Evolutionary conservation across 2,329 filamentous ascomycete species (phyloP).

Genomic region (Aspergillus sp.): DNA sequence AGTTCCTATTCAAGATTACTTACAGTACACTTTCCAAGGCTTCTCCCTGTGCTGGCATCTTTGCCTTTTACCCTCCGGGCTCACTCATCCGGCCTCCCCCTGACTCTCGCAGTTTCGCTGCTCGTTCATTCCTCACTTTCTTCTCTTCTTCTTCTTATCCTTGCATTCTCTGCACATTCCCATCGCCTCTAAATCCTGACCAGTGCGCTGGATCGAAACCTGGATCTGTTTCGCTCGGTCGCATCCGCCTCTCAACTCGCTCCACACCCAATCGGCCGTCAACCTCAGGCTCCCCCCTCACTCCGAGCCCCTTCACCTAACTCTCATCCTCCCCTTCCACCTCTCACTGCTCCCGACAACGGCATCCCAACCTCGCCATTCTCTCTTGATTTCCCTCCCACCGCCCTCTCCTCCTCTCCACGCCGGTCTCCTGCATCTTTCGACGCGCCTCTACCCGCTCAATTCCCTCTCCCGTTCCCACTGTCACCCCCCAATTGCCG

Average conservation of each 20-base stretch:
- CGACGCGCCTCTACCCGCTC: constrained; percentile 37
- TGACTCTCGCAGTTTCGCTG: neutral
- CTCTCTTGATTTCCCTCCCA: constrained; percentile 10
- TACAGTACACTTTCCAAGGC: too few species aligned
- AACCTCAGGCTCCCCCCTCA: constrained; percentile 10
- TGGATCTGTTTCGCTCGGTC: constrained; percentile 26
- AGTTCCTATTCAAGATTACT: neutral
- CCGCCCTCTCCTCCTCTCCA: constrained; percentile 11
- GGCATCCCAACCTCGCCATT: constrained; percentile 9
- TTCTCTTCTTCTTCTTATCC: constrained; percentile 3
- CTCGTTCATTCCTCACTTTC: neutral
- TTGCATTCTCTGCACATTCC: neutral
- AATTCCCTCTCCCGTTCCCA: constrained; percentile 14
- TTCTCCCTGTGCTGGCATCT: constrained; percentile 4
- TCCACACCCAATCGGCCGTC: constrained; percentile 25
- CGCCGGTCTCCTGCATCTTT: constrained; percentile 21
- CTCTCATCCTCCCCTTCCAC: constrained; percentile 8
- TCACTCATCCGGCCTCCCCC: constrained; percentile 1
- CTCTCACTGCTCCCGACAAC: constrained; percentile 9
- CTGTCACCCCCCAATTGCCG: constrained; percentile 21
- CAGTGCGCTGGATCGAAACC: constrained; percentile 20
- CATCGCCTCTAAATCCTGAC: constrained; percentile 15
- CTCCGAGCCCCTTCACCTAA: neutral
- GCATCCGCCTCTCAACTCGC: constrained; percentile 24
- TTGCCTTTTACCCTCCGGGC: neutral